Evolutionary conservation across 306 rosid species (phyloP).

Genomic region (Vigna nakashimae): DNA sequence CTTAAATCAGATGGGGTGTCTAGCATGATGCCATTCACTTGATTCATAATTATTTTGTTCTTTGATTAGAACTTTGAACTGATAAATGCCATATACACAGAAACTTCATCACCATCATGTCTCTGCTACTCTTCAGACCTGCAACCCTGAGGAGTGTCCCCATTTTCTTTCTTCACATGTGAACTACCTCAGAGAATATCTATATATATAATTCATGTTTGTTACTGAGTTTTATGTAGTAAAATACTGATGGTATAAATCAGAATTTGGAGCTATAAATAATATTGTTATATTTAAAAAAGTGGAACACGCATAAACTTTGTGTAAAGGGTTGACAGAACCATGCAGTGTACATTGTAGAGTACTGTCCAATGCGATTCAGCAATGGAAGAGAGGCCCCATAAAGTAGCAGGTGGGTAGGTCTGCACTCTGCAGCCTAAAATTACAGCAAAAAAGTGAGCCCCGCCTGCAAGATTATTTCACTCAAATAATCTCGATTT

Average conservation of each 20-base stretch:
- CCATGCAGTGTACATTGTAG: not conserved
- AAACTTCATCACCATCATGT: too few species aligned
- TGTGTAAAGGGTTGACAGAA: not conserved
- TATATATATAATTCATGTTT: not conserved
- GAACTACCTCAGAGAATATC: slow-evolving; percentile 5
- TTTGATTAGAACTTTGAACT: slow-evolving; percentile 2
- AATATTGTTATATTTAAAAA: not conserved
- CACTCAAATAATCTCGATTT: not conserved
- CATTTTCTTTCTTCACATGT: slow-evolving; percentile 27
- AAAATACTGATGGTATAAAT: not conserved
- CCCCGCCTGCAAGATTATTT: not conserved
- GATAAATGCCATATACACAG: not conserved
- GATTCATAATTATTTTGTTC: not conserved
- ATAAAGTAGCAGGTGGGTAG: slow-evolving; percentile 19
- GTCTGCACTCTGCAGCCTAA: slow-evolving; percentile 38
- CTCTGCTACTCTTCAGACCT: slow-evolving; percentile 35
- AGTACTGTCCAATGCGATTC: not conserved
- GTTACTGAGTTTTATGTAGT: not conserved
- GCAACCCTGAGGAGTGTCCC: slow-evolving; percentile 32
- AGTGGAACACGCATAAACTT: not conserved
- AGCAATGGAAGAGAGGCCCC: slow-evolving; percentile 34
- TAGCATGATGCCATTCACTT: not conserved
- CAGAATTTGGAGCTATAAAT: not conserved
- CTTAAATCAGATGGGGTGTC: slow-evolving; percentile 16
- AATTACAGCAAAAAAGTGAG: not conserved